These are phyloP conservation scores for Royoungia palumana DNA, from an alignment of 768 basidiomycete genomes.

Conservation along the genomic window DNA sequence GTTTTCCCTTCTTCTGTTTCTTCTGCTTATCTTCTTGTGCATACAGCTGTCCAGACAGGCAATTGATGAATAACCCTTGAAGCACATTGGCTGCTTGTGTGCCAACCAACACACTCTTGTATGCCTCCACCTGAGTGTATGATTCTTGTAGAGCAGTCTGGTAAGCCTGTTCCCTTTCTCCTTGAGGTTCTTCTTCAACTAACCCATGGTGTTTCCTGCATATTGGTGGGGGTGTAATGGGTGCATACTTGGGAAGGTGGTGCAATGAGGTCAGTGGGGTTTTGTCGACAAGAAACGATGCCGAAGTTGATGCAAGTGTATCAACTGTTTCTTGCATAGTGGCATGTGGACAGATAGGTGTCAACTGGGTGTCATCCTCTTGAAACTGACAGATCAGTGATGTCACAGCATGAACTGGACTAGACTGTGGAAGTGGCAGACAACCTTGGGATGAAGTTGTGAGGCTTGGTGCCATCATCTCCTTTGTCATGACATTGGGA, in stretches of 20 bases:
- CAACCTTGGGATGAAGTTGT: neutral
- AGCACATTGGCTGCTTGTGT: conserved; percentile 15
- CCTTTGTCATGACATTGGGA: neutral
- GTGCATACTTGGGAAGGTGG: too few species aligned
- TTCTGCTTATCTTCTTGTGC: conserved; percentile 15
- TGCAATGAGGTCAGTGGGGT: too few species aligned
- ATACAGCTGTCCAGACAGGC: conserved; percentile 11
- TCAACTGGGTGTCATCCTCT: too few species aligned
- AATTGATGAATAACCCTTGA: conserved; percentile 10
- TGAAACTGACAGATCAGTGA: too few species aligned
- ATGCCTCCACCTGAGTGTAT: neutral
- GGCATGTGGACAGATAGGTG: neutral
- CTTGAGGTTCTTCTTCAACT: neutral
- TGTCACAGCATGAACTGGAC: too few species aligned
- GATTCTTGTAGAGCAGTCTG: conserved; percentile 1
- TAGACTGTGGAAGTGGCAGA: conserved; percentile 21
- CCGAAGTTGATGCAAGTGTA: too few species aligned
- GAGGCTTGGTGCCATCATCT: conserved; percentile 11
- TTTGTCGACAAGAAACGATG: too few species aligned
- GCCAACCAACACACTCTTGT: neutral
- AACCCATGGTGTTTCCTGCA: too few species aligned
- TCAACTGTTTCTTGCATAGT: neutral
- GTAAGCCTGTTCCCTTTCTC: neutral
- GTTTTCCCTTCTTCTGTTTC: conserved; percentile 1
- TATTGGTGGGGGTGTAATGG: too few species aligned